Percentiles rank a stretch among this genome's conserved stretches.
phyloP scores from a whole-genome alignment of 345 rosid genomes.

The Hirschfeldia incana region DNA sequence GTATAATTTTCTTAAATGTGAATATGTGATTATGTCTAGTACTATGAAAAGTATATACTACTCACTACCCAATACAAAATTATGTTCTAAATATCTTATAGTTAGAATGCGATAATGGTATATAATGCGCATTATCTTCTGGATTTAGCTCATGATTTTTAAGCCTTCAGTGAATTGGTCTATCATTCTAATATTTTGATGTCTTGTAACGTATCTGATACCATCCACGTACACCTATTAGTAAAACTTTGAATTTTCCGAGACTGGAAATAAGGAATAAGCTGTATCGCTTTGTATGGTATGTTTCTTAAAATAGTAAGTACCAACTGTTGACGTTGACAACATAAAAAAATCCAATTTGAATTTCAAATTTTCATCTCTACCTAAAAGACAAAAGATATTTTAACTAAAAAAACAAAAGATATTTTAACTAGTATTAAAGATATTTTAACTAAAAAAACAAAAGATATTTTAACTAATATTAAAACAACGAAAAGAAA shows the following conservation, averaged over 20 bases:
- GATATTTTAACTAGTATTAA: too few relatives aligned
- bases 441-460: background rate
- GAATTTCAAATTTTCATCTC: background rate
- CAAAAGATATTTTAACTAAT: background rate
- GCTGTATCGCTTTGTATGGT: background rate
- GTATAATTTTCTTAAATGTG: background rate
- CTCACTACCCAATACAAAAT: background rate
- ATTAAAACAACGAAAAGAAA: background rate
- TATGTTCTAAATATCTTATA: background rate
- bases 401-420: background rate
- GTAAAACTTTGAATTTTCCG: background rate
- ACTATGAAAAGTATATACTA: background rate
- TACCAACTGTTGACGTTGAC: constrained; percentile 7
- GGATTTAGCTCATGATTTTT: background rate
- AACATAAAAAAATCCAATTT: background rate
- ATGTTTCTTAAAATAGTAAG: constrained; percentile 29
- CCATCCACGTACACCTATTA: background rate
- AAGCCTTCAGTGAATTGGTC: background rate
- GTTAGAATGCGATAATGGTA: background rate
- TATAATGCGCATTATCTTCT: background rate
- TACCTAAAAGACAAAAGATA: background rate
- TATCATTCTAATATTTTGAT: background rate
- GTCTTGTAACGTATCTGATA: background rate
- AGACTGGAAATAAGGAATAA: background rate
- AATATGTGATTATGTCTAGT: background rate